These are phyloP conservation scores for Salix brachista DNA, from an alignment of 345 rosid genomes.

Conservation along the genomic window DNA sequence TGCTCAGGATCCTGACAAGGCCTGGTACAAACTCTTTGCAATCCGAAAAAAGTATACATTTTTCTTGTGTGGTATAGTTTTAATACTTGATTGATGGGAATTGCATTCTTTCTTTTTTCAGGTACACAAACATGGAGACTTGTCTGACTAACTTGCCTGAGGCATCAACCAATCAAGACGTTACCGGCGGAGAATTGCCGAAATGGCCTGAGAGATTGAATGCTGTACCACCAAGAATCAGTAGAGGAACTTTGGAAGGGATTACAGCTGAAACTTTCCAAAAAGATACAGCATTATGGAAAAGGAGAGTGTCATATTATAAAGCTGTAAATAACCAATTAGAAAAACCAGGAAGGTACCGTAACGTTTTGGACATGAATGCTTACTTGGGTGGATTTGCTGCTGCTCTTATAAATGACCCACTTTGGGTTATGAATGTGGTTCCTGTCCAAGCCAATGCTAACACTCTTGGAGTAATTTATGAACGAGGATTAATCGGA, in stretches of 20 bases:
- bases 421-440: conserved; percentile 51
- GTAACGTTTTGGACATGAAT: conserved; percentile 51
- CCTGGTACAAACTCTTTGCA: conserved; percentile 26
- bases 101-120: background rate
- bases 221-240: conserved; percentile 43
- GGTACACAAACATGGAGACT: conserved; percentile 46
- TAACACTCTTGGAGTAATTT: conserved; percentile 44
- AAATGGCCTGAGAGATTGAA: conserved; percentile 44
- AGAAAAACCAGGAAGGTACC: conserved; percentile 37
- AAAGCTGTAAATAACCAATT: conserved; percentile 38
- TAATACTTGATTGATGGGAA: background rate
- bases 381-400: conserved; percentile 49
- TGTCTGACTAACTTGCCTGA: conserved; percentile 45
- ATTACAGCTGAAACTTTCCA: conserved; percentile 34
- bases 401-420: conserved; percentile 35
- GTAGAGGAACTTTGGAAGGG: conserved; percentile 37
- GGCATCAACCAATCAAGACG: conserved; percentile 20
- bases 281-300: conserved; percentile 33
- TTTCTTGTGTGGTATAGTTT: background rate
- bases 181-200: conserved; percentile 34
- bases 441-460: conserved; percentile 37
- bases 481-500: conserved; percentile 49
- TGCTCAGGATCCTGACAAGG: conserved; percentile 31
- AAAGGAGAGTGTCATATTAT: conserved; percentile 37
- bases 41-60: too few relatives aligned